Conservation (phyloP, 495 filamentous ascomycete species). For the Penicillium atrosanguineum region DNA sequence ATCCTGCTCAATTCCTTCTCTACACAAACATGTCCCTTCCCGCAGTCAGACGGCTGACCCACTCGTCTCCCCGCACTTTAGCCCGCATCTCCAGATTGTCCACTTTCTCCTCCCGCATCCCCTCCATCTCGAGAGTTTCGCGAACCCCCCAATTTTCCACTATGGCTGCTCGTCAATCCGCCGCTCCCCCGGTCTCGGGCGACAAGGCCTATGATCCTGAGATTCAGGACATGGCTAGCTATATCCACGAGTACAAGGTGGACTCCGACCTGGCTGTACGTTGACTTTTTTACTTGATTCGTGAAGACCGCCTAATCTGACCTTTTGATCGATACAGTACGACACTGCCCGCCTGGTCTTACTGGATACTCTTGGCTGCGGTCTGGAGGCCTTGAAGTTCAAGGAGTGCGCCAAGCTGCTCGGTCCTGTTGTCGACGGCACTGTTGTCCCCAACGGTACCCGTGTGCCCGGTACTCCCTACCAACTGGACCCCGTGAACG, state of each 20-base stretch:
- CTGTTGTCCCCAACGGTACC: constrained; percentile 88
- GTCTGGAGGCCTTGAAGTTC: constrained; percentile 91
- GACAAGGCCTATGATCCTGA: constrained; percentile 77
- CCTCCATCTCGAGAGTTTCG: constrained; percentile 16
- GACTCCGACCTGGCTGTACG: constrained; percentile 89
- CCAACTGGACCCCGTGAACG: constrained; percentile 91
- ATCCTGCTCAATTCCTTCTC: constrained; percentile 15
- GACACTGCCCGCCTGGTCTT: constrained; percentile 89
- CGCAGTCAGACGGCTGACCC: constrained; percentile 48
- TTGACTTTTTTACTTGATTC: constrained; percentile 2
- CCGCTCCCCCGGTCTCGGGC: constrained; percentile 32
- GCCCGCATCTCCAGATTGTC: constrained; percentile 43
- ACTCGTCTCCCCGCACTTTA: constrained; percentile 50
- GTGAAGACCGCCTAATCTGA: not conserved
- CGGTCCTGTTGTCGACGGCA: constrained; percentile 89
- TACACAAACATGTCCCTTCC: constrained; percentile 26
- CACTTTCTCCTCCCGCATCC: constrained; percentile 23
- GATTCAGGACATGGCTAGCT: constrained; percentile 89
- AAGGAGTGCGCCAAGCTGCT: constrained; percentile 93
- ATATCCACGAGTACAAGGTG: constrained; percentile 88
- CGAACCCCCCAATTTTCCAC: constrained; percentile 40
- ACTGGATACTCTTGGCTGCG: constrained; percentile 95
- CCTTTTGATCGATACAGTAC: constrained; percentile 54
- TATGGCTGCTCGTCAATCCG: constrained; percentile 45
- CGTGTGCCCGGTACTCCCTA: constrained; percentile 90